Conservation (phyloP, 2,329 filamentous ascomycete species). For the Trichoderma harzianum region DNA sequence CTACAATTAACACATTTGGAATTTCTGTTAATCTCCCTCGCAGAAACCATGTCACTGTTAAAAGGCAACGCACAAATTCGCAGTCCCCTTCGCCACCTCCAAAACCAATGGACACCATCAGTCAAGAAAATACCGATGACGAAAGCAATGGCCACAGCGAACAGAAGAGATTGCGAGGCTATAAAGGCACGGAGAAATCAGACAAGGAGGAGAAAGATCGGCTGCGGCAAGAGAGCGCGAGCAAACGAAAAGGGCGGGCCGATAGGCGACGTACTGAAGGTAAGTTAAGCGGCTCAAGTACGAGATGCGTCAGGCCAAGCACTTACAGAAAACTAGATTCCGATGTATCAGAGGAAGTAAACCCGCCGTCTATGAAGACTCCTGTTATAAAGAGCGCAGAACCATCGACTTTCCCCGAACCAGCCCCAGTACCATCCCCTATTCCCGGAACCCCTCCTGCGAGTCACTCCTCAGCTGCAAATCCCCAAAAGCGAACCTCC, state of each 20-base stretch:
- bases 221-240: conserved; percentile 69
- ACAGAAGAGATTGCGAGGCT: conserved; percentile 59
- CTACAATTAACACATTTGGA: not conserved
- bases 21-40: not conserved
- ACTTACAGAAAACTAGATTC: conserved; percentile 52
- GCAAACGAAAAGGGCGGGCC: conserved; percentile 75
- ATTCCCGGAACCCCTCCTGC: conserved; percentile 42
- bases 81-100: conserved; percentile 61
- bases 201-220: conserved; percentile 73
- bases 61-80: conserved; percentile 81
- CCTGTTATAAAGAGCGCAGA: conserved; percentile 31
- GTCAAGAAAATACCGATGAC: conserved; percentile 69
- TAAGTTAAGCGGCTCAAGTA: conserved; percentile 37
- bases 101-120: conserved; percentile 45
- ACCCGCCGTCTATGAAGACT: conserved; percentile 41
- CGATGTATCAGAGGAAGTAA: conserved; percentile 67
- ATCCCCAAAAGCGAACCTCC: conserved; percentile 56
- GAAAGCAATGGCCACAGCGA: conserved; percentile 52
- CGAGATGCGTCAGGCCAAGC: not conserved
- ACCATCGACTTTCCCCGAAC: conserved; percentile 31
- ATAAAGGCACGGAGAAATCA: conserved; percentile 59
- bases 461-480: conserved; percentile 43
- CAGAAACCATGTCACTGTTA: conserved; percentile 68
- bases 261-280: conserved; percentile 80
- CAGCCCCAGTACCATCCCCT: conserved; percentile 27